These are phyloP conservation scores for Pisolithus tinctorius DNA, from an alignment of 768 basidiomycete species.

Conservation along the genomic window DNA sequence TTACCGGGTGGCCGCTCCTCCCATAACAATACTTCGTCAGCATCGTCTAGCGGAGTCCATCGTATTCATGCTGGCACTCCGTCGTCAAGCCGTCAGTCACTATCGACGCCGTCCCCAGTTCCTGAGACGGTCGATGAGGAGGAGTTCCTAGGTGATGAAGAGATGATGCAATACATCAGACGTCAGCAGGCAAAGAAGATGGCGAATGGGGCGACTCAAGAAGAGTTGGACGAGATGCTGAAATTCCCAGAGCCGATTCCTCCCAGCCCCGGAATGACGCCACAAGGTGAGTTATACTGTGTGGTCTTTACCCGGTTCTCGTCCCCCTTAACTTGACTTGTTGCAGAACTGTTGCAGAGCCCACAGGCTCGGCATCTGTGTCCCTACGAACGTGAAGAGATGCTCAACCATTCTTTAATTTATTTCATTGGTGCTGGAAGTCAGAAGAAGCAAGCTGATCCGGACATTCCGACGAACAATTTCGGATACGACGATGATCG, in stretches of 20 bases:
- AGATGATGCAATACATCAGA: conserved; percentile 92
- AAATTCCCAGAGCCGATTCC: conserved; percentile 88
- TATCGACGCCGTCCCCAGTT: conserved; percentile 81
- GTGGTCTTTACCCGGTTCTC: conserved; percentile 5
- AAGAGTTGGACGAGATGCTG: conserved; percentile 81
- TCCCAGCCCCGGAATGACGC: conserved; percentile 58
- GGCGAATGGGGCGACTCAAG: conserved; percentile 74
- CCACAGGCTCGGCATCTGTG: conserved; percentile 68
- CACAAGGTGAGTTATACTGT: conserved; percentile 50
- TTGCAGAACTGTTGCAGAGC: conserved; percentile 58
- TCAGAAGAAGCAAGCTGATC: conserved; percentile 76
- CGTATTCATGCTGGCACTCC: conserved; percentile 53
- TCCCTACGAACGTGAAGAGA: conserved; percentile 85
- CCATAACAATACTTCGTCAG: conserved; percentile 31
- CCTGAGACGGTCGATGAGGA: conserved; percentile 78
- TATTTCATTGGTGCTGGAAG: conserved; percentile 78
- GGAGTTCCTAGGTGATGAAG: conserved; percentile 85
- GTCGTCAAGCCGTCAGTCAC: conserved; percentile 65
- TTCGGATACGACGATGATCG: conserved; percentile 97
- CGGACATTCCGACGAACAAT: conserved; percentile 74
- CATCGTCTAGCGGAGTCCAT: conserved; percentile 32
- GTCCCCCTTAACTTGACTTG: background rate
- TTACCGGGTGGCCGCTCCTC: conserved; percentile 51
- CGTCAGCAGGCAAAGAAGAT: conserved; percentile 86
- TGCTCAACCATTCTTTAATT: conserved; percentile 78